Evolutionary conservation across 2,329 filamentous ascomycete species (phyloP), one percentile per base, ranked within the genome.

Genomic region (Malbranchea zuffiana): DNA sequence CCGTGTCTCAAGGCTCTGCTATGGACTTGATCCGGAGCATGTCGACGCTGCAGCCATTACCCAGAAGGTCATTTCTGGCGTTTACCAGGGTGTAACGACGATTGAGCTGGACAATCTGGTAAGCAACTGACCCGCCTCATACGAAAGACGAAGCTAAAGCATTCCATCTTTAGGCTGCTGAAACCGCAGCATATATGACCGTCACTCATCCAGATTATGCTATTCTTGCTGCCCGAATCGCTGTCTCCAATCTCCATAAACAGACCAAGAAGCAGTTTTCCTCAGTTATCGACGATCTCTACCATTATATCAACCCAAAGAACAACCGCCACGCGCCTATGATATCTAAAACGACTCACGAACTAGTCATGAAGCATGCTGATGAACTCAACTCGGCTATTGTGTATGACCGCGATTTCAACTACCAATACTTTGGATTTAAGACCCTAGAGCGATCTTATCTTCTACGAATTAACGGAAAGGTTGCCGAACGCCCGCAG

Each of bases 231-330:
- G 90, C 90, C 49, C 87, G 90, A 67, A 96, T 98, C 58, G 90
- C 90, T 51, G 90, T 98, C 38, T 98, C 90, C 56, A 98, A 98
- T 69, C 81, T 98, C 42, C 90, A 98, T 79, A 98, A 98, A 70
- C 90, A 98, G 74, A 98, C 90, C 47, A 96, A 96, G 76, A 98
- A 98, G 74, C 88, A 96, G 61, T 98, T 92, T 71, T 96, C 90
- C n/a, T 72, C 84, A 33, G 90, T 98, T 42, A 75, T 98, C 52
- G 80, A 77, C 52, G 90, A 98, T 55, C 77, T 98, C 27, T 95
- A 88, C 68, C 74, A 90, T 69, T 98, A 95, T 63, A 70, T 93
- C 63, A 98, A 98, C 69, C 86, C 88, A 44, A 93, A 84, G 68
- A 98, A 94, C 63, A 67, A 70, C 45, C 80, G 72, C 50, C 59